Evolutionary conservation across 2,329 filamentous ascomycete genomes (phyloP), one percentile per base, ranked within the genome.

Genomic region (Aspergillus floridensis): DNA sequence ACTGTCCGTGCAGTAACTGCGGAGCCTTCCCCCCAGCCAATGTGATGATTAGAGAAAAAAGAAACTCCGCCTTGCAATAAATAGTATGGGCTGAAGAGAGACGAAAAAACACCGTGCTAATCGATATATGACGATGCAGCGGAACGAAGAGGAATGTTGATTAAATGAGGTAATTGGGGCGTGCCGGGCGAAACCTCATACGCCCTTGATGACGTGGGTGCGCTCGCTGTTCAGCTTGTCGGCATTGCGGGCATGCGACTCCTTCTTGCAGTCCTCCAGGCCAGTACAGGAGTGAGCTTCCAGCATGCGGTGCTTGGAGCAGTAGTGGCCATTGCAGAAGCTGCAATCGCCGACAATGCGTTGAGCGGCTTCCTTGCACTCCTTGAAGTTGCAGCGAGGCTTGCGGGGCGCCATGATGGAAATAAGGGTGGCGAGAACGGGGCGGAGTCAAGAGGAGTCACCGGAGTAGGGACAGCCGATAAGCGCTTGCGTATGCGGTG

Each of bases 221-320:
- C 93, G 85, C 83, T 99, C 93, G 59, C 88, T 86, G 78, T 97
- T 91, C 73, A 99, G 82, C 80, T 96, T 93, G 66, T 92, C 90
- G 60, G 92, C 91, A 76, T 99, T 99, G 66, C 92, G 88, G 76
- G 96, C 92, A 78, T 96, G 92, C 51, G 91, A 93, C 77, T 96
- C 92, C 82, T 96, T 95, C 84, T 97, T 96, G 84, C 93, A 97
- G 79, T 96, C 91, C 82, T 98, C 95, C 59, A 99, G 82, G 46
- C 92, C 92, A 65, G 86, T 87, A 81, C 95, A 99, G 80, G 91
- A 91, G 80, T 99, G 95, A 69, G 93, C 91, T 78, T 99, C 95
- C 65, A 98, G 79, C 79, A 98, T 85, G 58, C 95, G 86, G 79
- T 99, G 95, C 81, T 92, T 96, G 69, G 91, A 91, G 79, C 95